Evolutionary conservation across 1,139 yeast species (phyloP), one percentile per base, ranked within the genome.

Genomic region (Taphrina deformans): DNA sequence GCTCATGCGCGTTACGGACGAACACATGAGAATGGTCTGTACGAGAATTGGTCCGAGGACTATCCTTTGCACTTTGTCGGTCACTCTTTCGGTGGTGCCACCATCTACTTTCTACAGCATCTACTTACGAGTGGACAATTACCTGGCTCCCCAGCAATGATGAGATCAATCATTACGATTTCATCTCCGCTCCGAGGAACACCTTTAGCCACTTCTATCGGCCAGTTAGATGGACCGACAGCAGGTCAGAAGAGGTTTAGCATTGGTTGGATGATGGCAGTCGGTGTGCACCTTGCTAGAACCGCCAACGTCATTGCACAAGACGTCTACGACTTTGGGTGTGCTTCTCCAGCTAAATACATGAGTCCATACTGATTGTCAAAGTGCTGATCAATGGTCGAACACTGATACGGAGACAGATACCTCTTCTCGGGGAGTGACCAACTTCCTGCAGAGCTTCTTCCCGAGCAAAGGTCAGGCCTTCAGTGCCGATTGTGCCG

Each of bases 131-230:
- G 18, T 2, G 56, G 40, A 23, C 29, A 27, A 6, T 31, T 59
- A 16, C 63, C 63, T 7, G 63, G 63, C 35, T 16, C 55, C 5
- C 63, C 63, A 5, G 63, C 33, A 16, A 59, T 59, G 63, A 23
- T 59, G 16, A 40, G 29, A 16, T 50, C 56, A 6, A 26, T 59
- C 38, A 44, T 50, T 6, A 29, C 56, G n/a, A 59, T 59, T 50
- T 59, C 63, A 2, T 38, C 56, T 10, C 63, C 63, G 3, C 38
- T 59, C 5, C 63, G 63, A 27, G 63, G 63, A 16, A 59, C 63
- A 21, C 56, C 63, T 5, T 31, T 59, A 10, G 51, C 55, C 23
- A 14, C 63, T 10, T 26, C 63, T 7, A 18, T 59, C 5, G 63
- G 63, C 1, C 63, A 59, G 23, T 33, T 38, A 21, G 55, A 51